A percentile compares a stretch with the other conserved stretches of the same genome.
Evolutionary conservation across 2,329 filamentous ascomycete genomes (phyloP).

Genomic region (Myriosclerotinia scirpicola): DNA sequence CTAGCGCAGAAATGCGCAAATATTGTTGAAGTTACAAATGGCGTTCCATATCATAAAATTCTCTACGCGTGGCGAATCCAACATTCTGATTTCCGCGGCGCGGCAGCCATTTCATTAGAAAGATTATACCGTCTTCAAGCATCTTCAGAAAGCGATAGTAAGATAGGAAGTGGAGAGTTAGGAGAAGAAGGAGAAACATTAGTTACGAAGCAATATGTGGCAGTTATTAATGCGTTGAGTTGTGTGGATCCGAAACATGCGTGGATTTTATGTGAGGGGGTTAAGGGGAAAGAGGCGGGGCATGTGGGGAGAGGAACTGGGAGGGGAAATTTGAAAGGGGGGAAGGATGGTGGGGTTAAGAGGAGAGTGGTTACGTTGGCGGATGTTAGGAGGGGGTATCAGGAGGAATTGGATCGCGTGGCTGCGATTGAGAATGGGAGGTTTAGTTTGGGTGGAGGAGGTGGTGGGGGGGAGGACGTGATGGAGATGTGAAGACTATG

Average conservation of each 20-base stretch:
- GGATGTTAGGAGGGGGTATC: conserved; percentile 85
- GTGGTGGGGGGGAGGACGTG: conserved; percentile 44
- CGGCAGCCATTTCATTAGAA: conserved; percentile 61
- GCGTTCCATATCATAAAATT: conserved; percentile 79
- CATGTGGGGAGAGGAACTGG: conserved; percentile 24
- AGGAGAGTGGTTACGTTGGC: conserved; percentile 81
- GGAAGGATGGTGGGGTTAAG: conserved; percentile 39
- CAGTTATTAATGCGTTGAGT: conserved; percentile 88
- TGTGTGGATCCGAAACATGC: conserved; percentile 80
- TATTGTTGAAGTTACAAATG: conserved; percentile 62
- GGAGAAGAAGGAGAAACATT: conserved; percentile 60
- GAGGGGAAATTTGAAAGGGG: not conserved
- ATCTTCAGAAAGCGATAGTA: conserved; percentile 58
- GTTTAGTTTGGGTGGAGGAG: conserved; percentile 67
- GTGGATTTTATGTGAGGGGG: conserved; percentile 67
- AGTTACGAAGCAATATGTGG: conserved; percentile 75
- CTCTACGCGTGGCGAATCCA: conserved; percentile 89
- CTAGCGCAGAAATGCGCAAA: conserved; percentile 70
- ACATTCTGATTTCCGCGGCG: conserved; percentile 84
- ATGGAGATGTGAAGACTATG: conserved; percentile 43
- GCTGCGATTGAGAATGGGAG: conserved; percentile 86
- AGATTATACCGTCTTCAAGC: conserved; percentile 61
- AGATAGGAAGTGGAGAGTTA: conserved; percentile 52
- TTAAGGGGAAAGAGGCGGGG: conserved; percentile 38
- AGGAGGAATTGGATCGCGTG: conserved; percentile 83